Base-by-base conservation (phyloP, 495 filamentous ascomycete genomes). In the Tuber calosporum region DNA sequence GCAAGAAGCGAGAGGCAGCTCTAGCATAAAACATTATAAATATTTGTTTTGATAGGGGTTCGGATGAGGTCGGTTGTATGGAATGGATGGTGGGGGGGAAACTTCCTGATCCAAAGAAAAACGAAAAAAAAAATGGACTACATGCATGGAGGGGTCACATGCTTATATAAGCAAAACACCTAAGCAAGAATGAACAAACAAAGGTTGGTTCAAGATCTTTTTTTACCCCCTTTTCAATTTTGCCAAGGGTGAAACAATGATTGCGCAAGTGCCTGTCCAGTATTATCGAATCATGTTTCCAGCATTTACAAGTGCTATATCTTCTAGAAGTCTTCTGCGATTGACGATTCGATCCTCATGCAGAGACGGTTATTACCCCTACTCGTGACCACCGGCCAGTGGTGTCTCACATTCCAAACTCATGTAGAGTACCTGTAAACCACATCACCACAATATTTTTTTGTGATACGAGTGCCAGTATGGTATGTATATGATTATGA, bases 1-100 rank as follows among this genome's bases (percentile, higher is more conserved):
- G 73, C 30, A 42, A 62, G 42, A 71, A n/a, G 66, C 79, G 74
- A 39, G 68, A 66, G 48, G 77, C 42, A 22, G 74, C 72, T 69
- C 80, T 74, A 41, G 74, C 66, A 39, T 70, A 69, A 40, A 81
- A 79, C 80, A 81, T 81, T 40, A 39, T 76, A n/a, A 30, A 30
- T 30, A 62, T 30, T 62, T 62, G 26, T 62, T 34, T 62, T 7
- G 53, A 34, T 62, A 26, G 26, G 15, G 6, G 53, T 17, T 62
- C 53, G 13, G 53, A 34, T 34, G 26, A 34, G 26, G 26, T 62
- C 34, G 30, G 53, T 6, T 62, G 53, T 26, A 30, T 34, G 1
- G 53, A 34, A 17, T 34, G 26, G 53, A 34, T 62, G 26, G 53
- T 62, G 53, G 53, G 26, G 53, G 53, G 17, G 34, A 58, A 34